Conservation (phyloP, 2,329 filamentous ascomycete species). For the Xylaria sp. region DNA sequence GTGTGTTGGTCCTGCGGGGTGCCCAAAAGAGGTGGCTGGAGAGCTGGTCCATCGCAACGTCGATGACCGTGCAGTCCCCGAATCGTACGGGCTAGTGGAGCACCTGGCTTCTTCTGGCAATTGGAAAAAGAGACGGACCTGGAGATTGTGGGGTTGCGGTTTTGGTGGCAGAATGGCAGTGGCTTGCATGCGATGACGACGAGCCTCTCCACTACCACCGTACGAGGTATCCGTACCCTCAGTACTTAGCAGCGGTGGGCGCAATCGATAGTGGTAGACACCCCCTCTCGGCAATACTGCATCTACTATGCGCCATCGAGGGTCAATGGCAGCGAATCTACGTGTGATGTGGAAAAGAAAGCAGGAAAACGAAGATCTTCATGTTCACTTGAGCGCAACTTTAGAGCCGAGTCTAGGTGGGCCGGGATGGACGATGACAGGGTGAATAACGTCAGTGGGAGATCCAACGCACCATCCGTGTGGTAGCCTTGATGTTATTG, state of each 20-base stretch:
- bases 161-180: slow-evolving; percentile 3
- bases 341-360: too few relatives aligned
- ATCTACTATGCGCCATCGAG: not conserved
- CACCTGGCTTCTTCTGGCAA: slow-evolving; percentile 17
- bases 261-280: not conserved
- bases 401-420: not conserved
- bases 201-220: slow-evolving; percentile 16
- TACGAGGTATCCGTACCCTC: not conserved
- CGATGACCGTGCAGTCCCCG: slow-evolving; percentile 18
- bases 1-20: not conserved
- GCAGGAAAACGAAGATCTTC: too few relatives aligned
- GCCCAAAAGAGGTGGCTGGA: slow-evolving; percentile 16
- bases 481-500: too few relatives aligned
- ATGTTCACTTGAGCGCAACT: not conserved
- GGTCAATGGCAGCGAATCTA: too few relatives aligned
- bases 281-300: not conserved
- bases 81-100: slow-evolving; percentile 24
- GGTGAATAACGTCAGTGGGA: slow-evolving; percentile 1
- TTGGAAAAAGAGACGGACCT: slow-evolving; percentile 14
- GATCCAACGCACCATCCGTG: not conserved
- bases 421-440: not conserved
- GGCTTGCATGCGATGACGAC: slow-evolving; percentile 20
- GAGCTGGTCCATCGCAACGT: slow-evolving; percentile 18
- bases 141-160: slow-evolving; percentile 24
- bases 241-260: too few relatives aligned